Conservation (phyloP, 2,329 filamentous ascomycete species). For the Fusarium odoratissimum region DNA sequence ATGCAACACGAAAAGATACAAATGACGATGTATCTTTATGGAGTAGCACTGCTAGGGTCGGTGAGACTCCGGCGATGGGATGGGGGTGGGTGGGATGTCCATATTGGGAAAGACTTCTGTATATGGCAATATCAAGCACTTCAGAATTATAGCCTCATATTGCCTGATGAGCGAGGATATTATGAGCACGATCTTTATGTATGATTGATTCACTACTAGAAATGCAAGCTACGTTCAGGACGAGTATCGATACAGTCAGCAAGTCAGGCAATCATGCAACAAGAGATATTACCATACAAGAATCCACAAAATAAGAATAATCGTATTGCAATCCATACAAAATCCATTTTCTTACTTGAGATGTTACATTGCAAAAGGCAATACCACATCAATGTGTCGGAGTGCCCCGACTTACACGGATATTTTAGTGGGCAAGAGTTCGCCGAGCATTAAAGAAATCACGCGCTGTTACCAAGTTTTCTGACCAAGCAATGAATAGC, state of each 20-base stretch:
- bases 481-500: not conserved
- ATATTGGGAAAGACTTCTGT: slow-evolving; percentile 4
- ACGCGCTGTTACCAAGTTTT: not conserved
- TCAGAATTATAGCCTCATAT: not conserved
- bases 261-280: not conserved
- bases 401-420: not conserved
- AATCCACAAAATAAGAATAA: not conserved
- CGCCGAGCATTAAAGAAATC: not conserved
- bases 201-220: not conserved
- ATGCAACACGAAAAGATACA: slow-evolving; percentile 12
- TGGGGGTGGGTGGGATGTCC: slow-evolving; percentile 23
- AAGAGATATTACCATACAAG: not conserved
- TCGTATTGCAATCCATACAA: not conserved
- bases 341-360: not conserved
- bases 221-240: not conserved
- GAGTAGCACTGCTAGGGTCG: slow-evolving; percentile 3
- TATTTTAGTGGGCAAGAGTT: not conserved
- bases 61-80: slow-evolving; percentile 23
- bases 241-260: not conserved
- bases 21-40: not conserved
- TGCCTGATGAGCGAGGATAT: not conserved
- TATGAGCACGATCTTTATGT: accelerated
- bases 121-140: slow-evolving; percentile 30
- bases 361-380: not conserved
- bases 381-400: not conserved